Evolutionary conservation across 192 early-diverging fungal species (phyloP).

Genomic region (Coemansia sp.): DNA sequence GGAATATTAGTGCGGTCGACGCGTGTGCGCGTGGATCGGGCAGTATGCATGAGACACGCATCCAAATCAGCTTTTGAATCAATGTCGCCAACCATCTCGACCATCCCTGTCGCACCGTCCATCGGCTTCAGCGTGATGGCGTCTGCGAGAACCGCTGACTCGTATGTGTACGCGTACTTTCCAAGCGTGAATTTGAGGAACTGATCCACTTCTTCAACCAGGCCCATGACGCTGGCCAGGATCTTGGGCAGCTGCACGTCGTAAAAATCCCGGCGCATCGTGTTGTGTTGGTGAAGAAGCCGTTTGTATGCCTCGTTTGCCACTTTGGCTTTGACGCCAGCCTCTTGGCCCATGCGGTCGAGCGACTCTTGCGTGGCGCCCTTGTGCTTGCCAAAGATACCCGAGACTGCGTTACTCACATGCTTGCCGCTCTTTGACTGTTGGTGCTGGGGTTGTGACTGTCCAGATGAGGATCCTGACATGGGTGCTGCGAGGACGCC

Average conservation of each 20-base stretch:
- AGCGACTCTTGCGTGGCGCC: slow-evolving; percentile 57
- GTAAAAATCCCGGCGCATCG: slow-evolving; percentile 73
- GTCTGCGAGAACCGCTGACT: slow-evolving; percentile 71
- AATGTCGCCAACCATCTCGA: slow-evolving; percentile 59
- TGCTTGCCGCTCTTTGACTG: slow-evolving; percentile 19
- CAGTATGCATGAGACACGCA: slow-evolving; percentile 47
- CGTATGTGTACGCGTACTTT: slow-evolving; percentile 78
- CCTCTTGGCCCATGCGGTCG: slow-evolving; percentile 82
- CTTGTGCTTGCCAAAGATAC: slow-evolving; percentile 51
- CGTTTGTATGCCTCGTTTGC: slow-evolving; percentile 83
- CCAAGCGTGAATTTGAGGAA: slow-evolving; percentile 76
- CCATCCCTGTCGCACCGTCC: slow-evolving; percentile 28
- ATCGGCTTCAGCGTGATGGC: slow-evolving; percentile 65
- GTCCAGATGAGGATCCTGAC: too few species aligned
- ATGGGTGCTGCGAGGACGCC: too few species aligned
- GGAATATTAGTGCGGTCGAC: slow-evolving; percentile 41
- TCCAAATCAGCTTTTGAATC: slow-evolving; percentile 59
- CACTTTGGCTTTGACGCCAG: slow-evolving; percentile 73
- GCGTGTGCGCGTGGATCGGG: slow-evolving; percentile 17
- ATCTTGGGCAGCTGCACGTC: slow-evolving; percentile 78
- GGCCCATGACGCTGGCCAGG: slow-evolving; percentile 75
- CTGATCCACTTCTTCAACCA: slow-evolving; percentile 81
- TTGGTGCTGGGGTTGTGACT: too few species aligned
- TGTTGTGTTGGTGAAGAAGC: slow-evolving; percentile 75
- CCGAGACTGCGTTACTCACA: slow-evolving; percentile 40